These are phyloP conservation scores for Phytophthora sp. DNA, from an alignment of 352 stramenopile genomes.

Conservation along the genomic window DNA sequence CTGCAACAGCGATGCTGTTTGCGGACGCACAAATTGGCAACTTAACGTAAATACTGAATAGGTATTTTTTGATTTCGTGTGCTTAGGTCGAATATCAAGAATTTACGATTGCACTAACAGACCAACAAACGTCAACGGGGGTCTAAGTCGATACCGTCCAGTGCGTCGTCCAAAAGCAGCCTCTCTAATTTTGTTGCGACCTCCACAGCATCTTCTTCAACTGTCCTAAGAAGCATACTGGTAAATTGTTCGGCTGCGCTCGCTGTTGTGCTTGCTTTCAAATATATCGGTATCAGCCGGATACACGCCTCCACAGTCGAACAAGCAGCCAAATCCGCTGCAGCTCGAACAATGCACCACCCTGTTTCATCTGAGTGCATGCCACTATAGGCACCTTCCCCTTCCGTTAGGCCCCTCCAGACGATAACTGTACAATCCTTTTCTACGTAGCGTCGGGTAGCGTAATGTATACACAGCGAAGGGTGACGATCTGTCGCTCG, in stretches of 20 bases:
- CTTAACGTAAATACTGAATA: no score
- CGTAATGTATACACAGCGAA: neutral
- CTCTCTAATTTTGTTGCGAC: constrained; percentile 9
- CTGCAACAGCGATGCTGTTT: no score
- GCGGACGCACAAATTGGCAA: no score
- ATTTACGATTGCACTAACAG: no score
- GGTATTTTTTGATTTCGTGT: no score
- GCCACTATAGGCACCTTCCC: constrained; percentile 1
- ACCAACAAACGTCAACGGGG: no score
- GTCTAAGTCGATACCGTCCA: neutral
- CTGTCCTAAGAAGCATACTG: constrained; percentile 5
- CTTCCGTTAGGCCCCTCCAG: constrained; percentile 10
- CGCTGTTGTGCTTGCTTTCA: neutral
- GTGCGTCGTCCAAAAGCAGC: constrained; percentile 8
- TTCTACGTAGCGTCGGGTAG: constrained; percentile 3
- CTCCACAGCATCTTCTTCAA: neutral
- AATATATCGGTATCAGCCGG: constrained; percentile 3
- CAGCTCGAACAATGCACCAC: constrained; percentile 8
- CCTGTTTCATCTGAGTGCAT: constrained; percentile 21
- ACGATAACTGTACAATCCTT: constrained; percentile 10
- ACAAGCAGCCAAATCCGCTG: neutral
- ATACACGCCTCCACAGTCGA: constrained; percentile 7
- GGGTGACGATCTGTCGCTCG: neutral
- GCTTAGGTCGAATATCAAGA: no score
- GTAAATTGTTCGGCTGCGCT: constrained; percentile 5